Percentiles rank a stretch among this genome's conserved stretches.
Evolutionary conservation across 2,329 filamentous ascomycete genomes (phyloP).

Genomic region (Huntiella bhutanensis): DNA sequence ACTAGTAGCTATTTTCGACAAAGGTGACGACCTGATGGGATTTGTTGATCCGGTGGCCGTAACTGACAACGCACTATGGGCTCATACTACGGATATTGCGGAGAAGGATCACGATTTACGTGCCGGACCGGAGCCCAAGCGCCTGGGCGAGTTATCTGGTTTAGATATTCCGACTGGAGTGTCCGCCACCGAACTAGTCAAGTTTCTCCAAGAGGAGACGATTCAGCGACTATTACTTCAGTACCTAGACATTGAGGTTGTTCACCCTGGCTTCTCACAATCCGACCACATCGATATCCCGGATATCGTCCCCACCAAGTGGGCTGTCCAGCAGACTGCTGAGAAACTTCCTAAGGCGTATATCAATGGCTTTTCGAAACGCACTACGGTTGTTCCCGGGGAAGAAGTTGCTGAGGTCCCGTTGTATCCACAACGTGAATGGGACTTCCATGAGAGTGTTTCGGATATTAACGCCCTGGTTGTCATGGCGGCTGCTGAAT

Average conservation of each 20-base stretch:
- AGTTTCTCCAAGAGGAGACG: conserved; percentile 15
- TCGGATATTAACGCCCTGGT: conserved; percentile 17
- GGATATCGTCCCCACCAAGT: conserved; percentile 12
- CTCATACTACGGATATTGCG: conserved; percentile 3
- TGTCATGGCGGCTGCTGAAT: conserved; percentile 15
- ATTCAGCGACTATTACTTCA: conserved; percentile 12
- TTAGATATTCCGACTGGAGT: background rate
- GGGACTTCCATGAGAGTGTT: conserved; percentile 14
- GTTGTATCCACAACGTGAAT: conserved; percentile 8
- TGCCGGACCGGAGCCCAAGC: conserved; percentile 1
- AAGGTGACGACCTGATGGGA: conserved; percentile 13
- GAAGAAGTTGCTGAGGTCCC: background rate
- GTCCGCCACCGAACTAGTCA: conserved; percentile 14
- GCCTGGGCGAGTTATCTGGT: background rate
- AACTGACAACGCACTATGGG: conserved; percentile 2
- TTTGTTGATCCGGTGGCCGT: conserved; percentile 12
- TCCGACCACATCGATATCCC: conserved; percentile 13
- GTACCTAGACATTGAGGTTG: conserved; percentile 11
- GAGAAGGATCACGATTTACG: background rate
- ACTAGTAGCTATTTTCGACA: conserved; percentile 16
- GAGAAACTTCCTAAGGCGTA: background rate
- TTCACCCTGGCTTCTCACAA: conserved; percentile 7
- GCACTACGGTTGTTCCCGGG: background rate
- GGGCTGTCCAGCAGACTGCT: conserved; percentile 1
- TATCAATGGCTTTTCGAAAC: background rate